Evolutionary conservation across 2,329 filamentous ascomycete species (phyloP), one percentile per base, ranked within the genome.

Genomic region (Xylaria sp.): DNA sequence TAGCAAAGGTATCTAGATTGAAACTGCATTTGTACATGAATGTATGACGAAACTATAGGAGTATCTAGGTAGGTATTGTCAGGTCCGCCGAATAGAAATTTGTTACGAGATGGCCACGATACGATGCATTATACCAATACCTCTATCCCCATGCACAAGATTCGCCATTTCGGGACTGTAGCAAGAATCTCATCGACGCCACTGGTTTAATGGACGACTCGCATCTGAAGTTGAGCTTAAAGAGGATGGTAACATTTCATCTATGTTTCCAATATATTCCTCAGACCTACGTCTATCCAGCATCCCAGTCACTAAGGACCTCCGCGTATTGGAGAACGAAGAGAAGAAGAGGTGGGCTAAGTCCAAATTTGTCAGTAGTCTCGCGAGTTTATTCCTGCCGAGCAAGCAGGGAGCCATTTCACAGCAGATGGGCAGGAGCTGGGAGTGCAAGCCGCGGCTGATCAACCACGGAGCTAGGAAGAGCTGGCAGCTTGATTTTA

Each of bases 1-100:
- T 29, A 67, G 66, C 44, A 74, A 75, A 63, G 73, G 73, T 61
- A 66, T 49, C 2, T 33, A 36, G 11, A 33, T 20, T 39, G 25
- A 20, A 31, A 50, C 39, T 1, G 5, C 38, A 11, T 13, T 50
- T 51, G 15, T 6, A 17, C 78, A 79, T 17, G 31, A 36, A 44
- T 6, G 22, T n/a, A 29, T 17, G 22, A n/a, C 10, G 22, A 29
- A 44, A 31, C 55, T 58, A 20, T n/a, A n/a, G n/a, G n/a, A n/a
- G n/a, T n/a, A n/a, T n/a, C n/a, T n/a, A n/a, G 9, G 25, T 17
- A 51, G 53, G 31, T 11, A n/a, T 22, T 39, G 73, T 81, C 13
- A 75, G 9, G 38, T 79, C 77, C 58, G 73, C 75, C 0, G 76
- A 80, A 3, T 77, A 81, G 64, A 81, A 80, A 67, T 61, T 75